Conservation (phyloP, 257 asterid species). For the Plectranthus barbatus region DNA sequence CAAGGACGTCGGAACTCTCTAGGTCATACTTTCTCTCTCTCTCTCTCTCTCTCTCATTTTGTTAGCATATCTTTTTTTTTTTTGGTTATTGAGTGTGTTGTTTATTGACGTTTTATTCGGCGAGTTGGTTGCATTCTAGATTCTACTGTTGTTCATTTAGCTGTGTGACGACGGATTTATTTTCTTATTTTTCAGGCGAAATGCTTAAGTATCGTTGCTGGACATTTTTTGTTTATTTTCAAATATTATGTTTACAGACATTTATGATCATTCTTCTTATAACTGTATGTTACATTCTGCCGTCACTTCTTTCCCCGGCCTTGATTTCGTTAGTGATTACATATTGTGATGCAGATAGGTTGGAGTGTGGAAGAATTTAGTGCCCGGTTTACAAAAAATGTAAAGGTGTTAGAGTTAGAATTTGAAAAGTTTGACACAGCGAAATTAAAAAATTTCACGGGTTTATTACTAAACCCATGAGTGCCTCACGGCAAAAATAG, state of each 20-base stretch:
- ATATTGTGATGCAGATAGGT: no score
- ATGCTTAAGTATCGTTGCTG: not conserved
- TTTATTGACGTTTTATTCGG: not conserved
- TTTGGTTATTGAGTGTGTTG: no score
- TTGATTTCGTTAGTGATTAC: no score
- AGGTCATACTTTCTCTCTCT: constrained; percentile 22
- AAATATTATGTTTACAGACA: not conserved
- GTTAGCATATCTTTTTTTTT: not conserved
- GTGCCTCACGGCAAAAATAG: no score
- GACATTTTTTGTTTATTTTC: not conserved
- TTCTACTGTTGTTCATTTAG: not conserved
- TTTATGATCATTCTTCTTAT: not conserved
- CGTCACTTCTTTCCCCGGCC: not conserved
- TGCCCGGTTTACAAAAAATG: no score
- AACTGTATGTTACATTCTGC: not conserved
- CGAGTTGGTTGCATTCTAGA: not conserved
- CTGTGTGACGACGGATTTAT: not conserved
- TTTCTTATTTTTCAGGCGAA: not conserved
- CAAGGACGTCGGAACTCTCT: constrained; percentile 48
- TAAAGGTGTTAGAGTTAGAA: no score
- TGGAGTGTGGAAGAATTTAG: no score
- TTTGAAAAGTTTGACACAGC: no score
- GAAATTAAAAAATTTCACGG: no score
- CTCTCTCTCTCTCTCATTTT: no score
- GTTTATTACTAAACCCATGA: no score